Percentiles rank a stretch among this genome's conserved stretches.
Conservation (phyloP, 2,329 filamentous ascomycete genomes). For the Aspergillus sp. region DNA sequence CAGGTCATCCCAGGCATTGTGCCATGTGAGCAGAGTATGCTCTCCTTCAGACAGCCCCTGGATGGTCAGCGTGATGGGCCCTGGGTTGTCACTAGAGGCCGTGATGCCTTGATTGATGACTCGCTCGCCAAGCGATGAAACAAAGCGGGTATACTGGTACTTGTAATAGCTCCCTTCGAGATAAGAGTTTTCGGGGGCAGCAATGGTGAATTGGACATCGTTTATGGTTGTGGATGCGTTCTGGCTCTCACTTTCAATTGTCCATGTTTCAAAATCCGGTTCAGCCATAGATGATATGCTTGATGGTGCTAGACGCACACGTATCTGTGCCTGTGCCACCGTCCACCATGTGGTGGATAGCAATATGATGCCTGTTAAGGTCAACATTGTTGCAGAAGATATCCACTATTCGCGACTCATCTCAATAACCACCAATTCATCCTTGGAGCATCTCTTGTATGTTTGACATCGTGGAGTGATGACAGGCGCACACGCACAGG, state of each 20-base stretch:
- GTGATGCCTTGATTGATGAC: conserved; percentile 11
- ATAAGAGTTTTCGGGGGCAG: conserved; percentile 3
- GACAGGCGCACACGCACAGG: no score
- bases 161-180: conserved; percentile 11
- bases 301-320: conserved; percentile 6
- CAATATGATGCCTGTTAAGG: no score
- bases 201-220: not conserved
- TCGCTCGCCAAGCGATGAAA: conserved; percentile 10
- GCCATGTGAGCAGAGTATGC: conserved; percentile 8
- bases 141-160: conserved; percentile 8
- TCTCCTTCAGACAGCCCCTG: conserved; percentile 4
- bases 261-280: conserved; percentile 5
- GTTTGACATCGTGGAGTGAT: no score
- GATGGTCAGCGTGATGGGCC: conserved; percentile 3
- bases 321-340: not conserved
- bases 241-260: conserved; percentile 5
- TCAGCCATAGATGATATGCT: conserved; percentile 5
- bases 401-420: no score
- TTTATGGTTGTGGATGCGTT: not conserved
- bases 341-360: no score
- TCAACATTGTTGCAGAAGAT: no score
- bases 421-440: no score
- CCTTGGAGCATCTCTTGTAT: no score
- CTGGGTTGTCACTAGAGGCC: conserved; percentile 2
- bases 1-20: conserved; percentile 8